Evolutionary conservation across 2,329 filamentous ascomycete genomes (phyloP), one percentile per base, ranked within the genome.

Genomic region (Clonostachys chloroleuca): DNA sequence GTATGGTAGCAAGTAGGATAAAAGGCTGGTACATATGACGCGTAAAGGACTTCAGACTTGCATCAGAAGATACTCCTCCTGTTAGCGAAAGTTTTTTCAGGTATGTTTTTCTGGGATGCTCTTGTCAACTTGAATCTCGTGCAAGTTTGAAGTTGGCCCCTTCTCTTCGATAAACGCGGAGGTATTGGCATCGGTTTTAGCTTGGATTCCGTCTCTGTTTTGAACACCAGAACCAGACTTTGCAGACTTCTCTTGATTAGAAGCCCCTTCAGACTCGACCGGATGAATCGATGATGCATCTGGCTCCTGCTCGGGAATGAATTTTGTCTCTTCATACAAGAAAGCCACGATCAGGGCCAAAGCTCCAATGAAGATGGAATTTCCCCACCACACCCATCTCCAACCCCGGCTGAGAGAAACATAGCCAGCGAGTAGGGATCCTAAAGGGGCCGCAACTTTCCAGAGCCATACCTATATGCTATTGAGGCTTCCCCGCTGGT

Each of bases 381-480:
- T 66, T 63, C 64, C 76, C 72, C 72, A 75, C 65, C 66, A 77
- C 1, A 69, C 62, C 71, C 72, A 78, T 12, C 73, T 60, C 75
- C 75, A 80, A 1, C 71, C 73, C 44, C 54, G 55, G 12, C 41
- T 43, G 6, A 45, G 40, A 9, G 57, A 49, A 17, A 60, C 58
- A 51, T 66, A 73, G 16, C 70, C 69, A 8, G 70, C 57, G 18
- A 64, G 62, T 7, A 74, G 54, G 0, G 68, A 63, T 1, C 61
- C 65, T 2, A 77, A 56, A 7, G 61, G 68, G 2, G 60, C 42
- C 6, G 46, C 41, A 16, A 54, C 30, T 6, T 49, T 42, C 43
- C 41, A 45, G 2, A 47, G 56, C 49, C 62, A 70, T 47, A 72
- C 58, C 49, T 73, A 79, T 12, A 74, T 62, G 0, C 59, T 61